Percentiles rank a stretch among this genome's conserved stretches.
phyloP scores from a whole-genome alignment of 2,329 filamentous ascomycete species.

The Stemphylium lycopersici region DNA sequence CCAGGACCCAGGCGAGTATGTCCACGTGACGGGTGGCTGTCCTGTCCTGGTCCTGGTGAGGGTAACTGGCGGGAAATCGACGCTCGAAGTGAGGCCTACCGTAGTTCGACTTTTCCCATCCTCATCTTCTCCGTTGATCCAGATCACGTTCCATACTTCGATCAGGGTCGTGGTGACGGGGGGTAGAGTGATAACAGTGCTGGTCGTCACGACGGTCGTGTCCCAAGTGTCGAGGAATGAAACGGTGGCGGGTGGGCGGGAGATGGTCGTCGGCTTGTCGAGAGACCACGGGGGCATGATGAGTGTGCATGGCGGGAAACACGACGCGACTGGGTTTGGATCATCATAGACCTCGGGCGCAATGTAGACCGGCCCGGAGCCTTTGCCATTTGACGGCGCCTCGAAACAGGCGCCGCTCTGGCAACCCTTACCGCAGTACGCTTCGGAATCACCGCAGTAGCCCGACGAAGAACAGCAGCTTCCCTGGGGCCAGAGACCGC shows the following conservation, averaged over 20 bases:
- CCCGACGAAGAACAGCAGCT: neutral
- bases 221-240: neutral
- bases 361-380: slow-evolving; percentile 5
- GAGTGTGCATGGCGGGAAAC: slow-evolving; percentile 7
- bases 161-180: no score
- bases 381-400: slow-evolving; percentile 1
- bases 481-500: slow-evolving; percentile 1
- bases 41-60: no score
- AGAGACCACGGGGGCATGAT: slow-evolving; percentile 9
- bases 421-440: slow-evolving; percentile 1
- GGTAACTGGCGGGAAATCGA: no score
- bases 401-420: slow-evolving; percentile 5
- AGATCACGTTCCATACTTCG: no score
- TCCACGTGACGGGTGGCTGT: no score
- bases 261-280: slow-evolving; percentile 8
- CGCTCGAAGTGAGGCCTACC: neutral
- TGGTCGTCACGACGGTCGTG: no score
- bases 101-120: neutral
- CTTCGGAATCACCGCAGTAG: slow-evolving; percentile 2
- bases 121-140: no score
- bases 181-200: no score
- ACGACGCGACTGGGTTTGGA: slow-evolving; percentile 1
- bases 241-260: neutral
- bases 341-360: slow-evolving; percentile 1
- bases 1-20: no score